Evolutionary conservation across 352 stramenopile genomes (phyloP), one percentile per base, ranked within the genome.

Genomic region (Elongisporangium prolatum): DNA sequence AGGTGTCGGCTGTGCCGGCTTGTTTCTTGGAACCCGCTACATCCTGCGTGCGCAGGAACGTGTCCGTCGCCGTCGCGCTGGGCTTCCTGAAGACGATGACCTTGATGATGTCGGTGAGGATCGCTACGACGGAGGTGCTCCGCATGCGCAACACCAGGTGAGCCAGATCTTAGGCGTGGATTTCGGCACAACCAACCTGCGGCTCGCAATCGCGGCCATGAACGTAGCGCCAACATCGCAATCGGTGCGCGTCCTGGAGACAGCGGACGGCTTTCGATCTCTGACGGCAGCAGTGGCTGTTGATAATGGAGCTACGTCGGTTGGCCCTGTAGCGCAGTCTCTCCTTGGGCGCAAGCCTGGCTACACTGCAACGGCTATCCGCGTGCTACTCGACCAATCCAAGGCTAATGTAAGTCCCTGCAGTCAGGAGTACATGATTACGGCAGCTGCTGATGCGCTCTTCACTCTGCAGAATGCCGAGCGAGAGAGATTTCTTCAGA

Each of bases 1-100:
- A 17, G 77, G 72, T 0, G 20, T 75, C 11, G 69, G 71, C 3
- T 86, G 69, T 16, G 67, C 71, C 1, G 77, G 68, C 1, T 62
- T 89, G 25, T 88, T 76, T 50, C 44, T 89, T 1, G 77, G 77
- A 25, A 81, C 77, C 21, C 67, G 73, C 21, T 89, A 86, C 63
- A 64, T 87, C 18, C 34, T 88, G 22, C 79, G 79, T 0, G 75
- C 69, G 0, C 79, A 86, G 59, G 79, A 89, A 57, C 77, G 79
- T 18, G 68, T 89, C 51, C 71, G 75, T 2, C 63, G 73, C 25
- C 57, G 69, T 7, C 68, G 63, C 4, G 79, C 66, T 1, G 79
- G 79, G 0, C 64, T 89, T 0, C 75, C 77, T 8, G 63, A 69
- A 1, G 74, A 87, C 20, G 71, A 74, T 1, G 68, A 75, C 11